These are phyloP conservation scores for Leccinum rimulosum DNA, from an alignment of 768 basidiomycete genomes.

Conservation along the genomic window DNA sequence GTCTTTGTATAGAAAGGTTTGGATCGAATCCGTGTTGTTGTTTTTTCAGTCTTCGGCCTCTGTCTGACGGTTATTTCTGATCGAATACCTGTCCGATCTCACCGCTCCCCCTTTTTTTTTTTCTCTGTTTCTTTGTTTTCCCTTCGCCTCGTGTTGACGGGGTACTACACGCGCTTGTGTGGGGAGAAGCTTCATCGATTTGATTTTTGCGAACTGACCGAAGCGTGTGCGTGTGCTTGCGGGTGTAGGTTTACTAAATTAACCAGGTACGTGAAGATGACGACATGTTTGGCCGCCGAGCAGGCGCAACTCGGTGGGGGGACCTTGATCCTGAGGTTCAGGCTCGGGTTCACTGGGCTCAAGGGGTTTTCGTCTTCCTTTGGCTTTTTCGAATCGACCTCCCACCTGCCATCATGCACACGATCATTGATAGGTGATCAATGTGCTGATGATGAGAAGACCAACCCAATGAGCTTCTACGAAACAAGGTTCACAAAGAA, in stretches of 20 bases:
- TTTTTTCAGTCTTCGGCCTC: background rate
- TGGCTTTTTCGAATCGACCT: background rate
- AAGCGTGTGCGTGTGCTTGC: background rate
- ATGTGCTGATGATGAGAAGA: background rate
- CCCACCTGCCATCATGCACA: background rate
- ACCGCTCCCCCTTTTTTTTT: background rate
- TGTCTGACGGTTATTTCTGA: conserved; percentile 5
- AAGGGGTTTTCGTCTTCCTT: background rate
- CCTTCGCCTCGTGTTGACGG: background rate
- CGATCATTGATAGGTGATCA: background rate
- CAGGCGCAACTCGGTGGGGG: background rate
- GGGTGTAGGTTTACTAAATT: background rate
- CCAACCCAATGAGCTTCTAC: background rate
- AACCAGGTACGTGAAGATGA: background rate
- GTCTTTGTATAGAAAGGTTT: background rate
- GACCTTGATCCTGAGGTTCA: background rate
- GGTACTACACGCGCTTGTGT: background rate
- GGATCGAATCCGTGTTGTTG: background rate
- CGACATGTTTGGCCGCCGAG: background rate
- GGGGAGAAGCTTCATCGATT: conserved; percentile 21
- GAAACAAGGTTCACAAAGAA: background rate
- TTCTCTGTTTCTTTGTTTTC: background rate
- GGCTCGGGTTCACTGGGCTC: background rate
- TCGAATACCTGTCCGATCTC: background rate
- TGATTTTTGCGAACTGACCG: conserved; percentile 16